Evolutionary conservation across 495 filamentous ascomycete species (phyloP), one percentile per base, ranked within the genome.

Genomic region (Aspergillus bridgeri): DNA sequence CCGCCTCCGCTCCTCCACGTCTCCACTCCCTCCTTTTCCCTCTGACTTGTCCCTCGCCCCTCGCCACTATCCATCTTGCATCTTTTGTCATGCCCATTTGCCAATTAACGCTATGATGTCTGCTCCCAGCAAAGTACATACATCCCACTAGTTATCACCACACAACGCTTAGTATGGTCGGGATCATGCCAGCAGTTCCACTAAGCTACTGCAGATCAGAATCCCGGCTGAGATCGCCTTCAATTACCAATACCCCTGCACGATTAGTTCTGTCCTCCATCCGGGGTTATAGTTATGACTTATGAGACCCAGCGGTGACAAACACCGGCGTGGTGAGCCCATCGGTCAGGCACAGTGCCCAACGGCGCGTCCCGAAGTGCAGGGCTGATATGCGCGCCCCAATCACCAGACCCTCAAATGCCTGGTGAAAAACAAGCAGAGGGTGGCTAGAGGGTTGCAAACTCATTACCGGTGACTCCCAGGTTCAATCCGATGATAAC

Each of bases 401-500:
- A n/a, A 68, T 63, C 5, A 63, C 65, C 17, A 68, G 56, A 1
- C 65, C 63, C 29, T 68, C 65, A 29, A 68, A 68, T 6, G 60
- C 57, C 38, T 68, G 65, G 46, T 68, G 65, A 47, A 89, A 89
- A 53, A 83, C 80, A 9, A 89, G 73, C 6, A 89, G 86, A n/a
- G n/a, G n/a, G n/a, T 45, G 85, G 73, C 62, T 86, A 88, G 18
- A 89, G 79, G 11, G 86, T 77, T n/a, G 68, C 74, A 65, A 89
- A 87, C 48, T 88, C 81, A 0, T 73, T 58, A 27, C 83, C 84
- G 1, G 82, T 71, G 18, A 87, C 83, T 5, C 83, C 85, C 15
- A 89, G 80, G 2, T 82, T 87, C 5, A 89, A 77, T n/a, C 86
- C 86, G 48, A 89, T 85, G 69, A 89, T 86, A 53, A 89, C 78